Base-by-base conservation (phyloP, 768 basidiomycete genomes). In the Rhodotorula kratochvilovae region DNA sequence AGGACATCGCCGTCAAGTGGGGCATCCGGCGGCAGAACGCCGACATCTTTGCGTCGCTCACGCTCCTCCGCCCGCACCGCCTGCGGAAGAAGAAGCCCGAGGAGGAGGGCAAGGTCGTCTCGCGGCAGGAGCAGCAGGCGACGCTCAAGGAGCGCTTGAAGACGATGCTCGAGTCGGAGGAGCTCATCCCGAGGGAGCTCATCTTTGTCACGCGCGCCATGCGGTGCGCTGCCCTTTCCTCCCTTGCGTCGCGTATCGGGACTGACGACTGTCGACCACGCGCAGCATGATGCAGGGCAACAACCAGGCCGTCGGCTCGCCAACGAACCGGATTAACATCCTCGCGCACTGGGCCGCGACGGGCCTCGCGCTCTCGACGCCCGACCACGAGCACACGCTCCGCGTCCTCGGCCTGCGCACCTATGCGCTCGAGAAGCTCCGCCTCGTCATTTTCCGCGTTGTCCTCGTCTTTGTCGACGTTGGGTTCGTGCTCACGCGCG, bases 311-410 rank as follows among this genome's bases (percentile, higher is more conserved):
- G 86, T 94, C 48, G 89, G 90, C 23, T 90, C 90, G 5, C 92
- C 92, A 0, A 89, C 92, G 1, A 93, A 94, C 78, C 86, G 92
- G 29, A 88, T 96, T 81, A 92, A 91, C 80, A 89, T 94, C 64
- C 91, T 89, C 0, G 92, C 90, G 0, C 86, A 85, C 78, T 91
- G 87, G 86, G 92, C 91, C 25, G 65, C 69, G 3, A 46, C 33
- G 15, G 77, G 73, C 1, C 67, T 75, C 31, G 66, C 66, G 23
- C 50, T 61, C 2, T 48, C 53, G 33, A 31, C 56, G 45, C 25
- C 63, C 23, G 29, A n/a, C 10, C 68, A 68, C 39, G 58, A 66
- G 36, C 88, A 90, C 8, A 83, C 84, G 33, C 88, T 89, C 8
- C 15, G 42, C n/a, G 29, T 31, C 25, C 29, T 65, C 56, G 43